Evolutionary conservation across 495 filamentous ascomycete species (phyloP), one percentile per base, ranked within the genome.

Genomic region (Penicillium dipodomyicola): DNA sequence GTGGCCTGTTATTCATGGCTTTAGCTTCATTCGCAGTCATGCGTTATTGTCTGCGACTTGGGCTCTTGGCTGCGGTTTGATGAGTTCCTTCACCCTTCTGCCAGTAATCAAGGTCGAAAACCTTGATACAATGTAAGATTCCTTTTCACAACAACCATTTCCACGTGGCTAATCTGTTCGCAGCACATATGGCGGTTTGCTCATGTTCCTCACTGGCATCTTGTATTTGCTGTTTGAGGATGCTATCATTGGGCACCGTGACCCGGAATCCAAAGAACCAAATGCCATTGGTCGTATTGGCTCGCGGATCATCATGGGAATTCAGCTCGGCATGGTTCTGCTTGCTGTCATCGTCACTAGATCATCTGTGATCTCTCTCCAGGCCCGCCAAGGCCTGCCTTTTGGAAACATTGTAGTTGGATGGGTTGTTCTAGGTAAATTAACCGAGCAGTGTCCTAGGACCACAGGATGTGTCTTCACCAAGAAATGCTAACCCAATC

Each of bases 31-130:
- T 5, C 73, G 68, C 37, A 66, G 78, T 30, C 87, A 97, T 67
- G 65, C 67, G 11, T 54, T 78, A 10, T 77, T 96, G n/a, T 80
- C 80, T 51, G 74, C 70, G 2, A 86, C 84, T 3, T 99, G 95
- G 95, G 79, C 82, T 11, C 65, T 87, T 23, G 86, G 87, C 11
- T 96, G 92, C 68, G 49, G 82, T 3, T 68, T 87, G 6, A 97
- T 97, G 92, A 92, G 92, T 65, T 78, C 82, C 22, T 99, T 99
- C 63, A 97, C 95, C 19, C 71, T 97, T 22, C 78, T 99, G 14
- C 89, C 92, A 6, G 95, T 87, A 0, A 83, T 87, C 62, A 99
- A 97, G 65, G 76, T 83, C 2, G 95, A 99, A 69, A 79, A 89
- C 68, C 65, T 89, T 17, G 80, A 69, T 59, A 75, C 91, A 46